Evolutionary conservation across 257 asterid genomes (phyloP), one percentile per base, ranked within the genome.

Genomic region (Mitragyna speciosa): DNA sequence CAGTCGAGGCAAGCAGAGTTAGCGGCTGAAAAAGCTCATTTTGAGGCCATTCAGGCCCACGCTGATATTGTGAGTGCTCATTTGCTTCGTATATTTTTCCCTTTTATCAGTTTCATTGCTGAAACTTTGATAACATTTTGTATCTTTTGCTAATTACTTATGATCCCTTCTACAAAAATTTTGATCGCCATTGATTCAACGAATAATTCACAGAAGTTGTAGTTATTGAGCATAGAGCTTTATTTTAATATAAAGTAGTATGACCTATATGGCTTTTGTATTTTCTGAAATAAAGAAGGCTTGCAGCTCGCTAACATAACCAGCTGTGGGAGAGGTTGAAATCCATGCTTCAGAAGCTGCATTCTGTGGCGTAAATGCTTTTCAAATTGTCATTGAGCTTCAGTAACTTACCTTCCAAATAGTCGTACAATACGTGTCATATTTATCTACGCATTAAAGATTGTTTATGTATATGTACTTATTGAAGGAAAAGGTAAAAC

Each of bases 1-100:
- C 91, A 91, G 73, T 70, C 87, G 12, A 89, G 99, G 83, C 89
- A 86, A 61, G 85, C 90, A 7, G 99, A 95, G 84, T 78, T 91
- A 89, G 90, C 81, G 0, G 98, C 99, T 0, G 97, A 95, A 87
- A 93, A 87, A 87, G 90, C 91, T n/a, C 86, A 93, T 83, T 92
- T 72, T 80, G 97, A 88, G 67, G 96, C 96, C 56, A 85, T 90
- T 81, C 96, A 93, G 85, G 81, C 98, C 69, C 95, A 88, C 52
- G 89, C 87, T 43, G 98, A 94, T 84, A 92, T 96, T 82, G 99
- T 92, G 77, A 88, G 97, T 85, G 58, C 20, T 73, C 20, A 36
- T 19, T 73, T 69, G 47, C 47, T 73, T 49, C 10, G 12, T 11
- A 24, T 1, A n/a, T 49, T 41, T 5, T 2, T 54, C 3, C 66